Base-by-base conservation (phyloP, 1,139 yeast genomes). In the Meyerozyma carpophila region DNA sequence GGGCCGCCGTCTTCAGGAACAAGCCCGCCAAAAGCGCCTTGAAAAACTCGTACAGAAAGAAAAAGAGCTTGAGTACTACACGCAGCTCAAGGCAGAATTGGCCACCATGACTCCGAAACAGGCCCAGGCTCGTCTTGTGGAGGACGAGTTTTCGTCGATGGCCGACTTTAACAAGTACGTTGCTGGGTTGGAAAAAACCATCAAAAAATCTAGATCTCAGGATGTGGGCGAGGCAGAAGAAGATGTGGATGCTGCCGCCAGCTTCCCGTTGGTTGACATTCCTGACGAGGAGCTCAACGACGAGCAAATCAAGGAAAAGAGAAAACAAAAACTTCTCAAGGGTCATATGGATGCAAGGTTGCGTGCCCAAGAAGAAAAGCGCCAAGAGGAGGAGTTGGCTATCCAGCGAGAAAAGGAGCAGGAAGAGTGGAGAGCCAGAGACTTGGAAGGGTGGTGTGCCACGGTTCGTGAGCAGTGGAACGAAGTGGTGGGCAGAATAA, bases 321-420 rank as follows among this genome's bases (percentile, higher is more conserved):
- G 95, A 44, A 82, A 82, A 47, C 98, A 93, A 63, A 75, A 79
- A 53, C 73, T 93, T 36, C 70, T 86, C 63, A 89, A 89, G 56
- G 95, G 95, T 5, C 89, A 88, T 55, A 82, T 77, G 54, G 98
- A 93, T 43, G 96, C 98, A 0, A 77, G 98, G 49, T 79, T 79
- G 62, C 77, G 94, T 46, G 89, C 89, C 9, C 85, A 82, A 58
- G 87, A 82, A 49, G 94, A 87, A 50, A 93, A 90, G 55, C 58
- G 56, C 41, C 66, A 65, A 46, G 75, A 70, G 50, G 84, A 81
- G 45, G 63, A 66, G 42, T 70, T 69, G 26, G 81, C 73, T 42
- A 75, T 74, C 37, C 82, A 76, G 51, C 65, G 65, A 32, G 81
- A 75, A 37, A 70, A 67, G 46, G 82, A 78, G 53, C 95, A 93